Base-by-base conservation (phyloP, 2,329 filamentous ascomycete species). In the Claviceps arundinis region DNA sequence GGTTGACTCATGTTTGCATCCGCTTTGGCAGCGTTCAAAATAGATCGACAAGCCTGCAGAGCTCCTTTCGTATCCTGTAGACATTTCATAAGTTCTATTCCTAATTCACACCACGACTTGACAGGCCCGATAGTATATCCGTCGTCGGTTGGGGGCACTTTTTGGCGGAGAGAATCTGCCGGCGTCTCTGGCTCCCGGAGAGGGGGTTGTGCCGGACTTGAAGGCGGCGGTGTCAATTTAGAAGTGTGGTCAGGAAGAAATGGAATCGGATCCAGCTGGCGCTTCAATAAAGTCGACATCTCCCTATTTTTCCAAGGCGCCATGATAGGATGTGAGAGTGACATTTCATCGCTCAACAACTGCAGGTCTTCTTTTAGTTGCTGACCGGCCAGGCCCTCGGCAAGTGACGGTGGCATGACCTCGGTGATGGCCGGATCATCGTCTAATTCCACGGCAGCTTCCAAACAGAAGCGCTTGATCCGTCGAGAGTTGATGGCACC, bases 371-470 rank as follows among this genome's bases (percentile, higher is more conserved):
- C 65, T 56, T 78, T 82, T 48, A 85, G 63, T 59, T 83, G 77
- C 58, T 81, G 76, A 4, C 81, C 81, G 0, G 81, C 80, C 54
- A 82, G 74, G 0, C 73, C 78, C 59, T 85, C 81, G 43, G 80
- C 79, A 14, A 84, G 65, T 0, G 80, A 82, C 0, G 78, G 77
- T 0, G 81, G 81, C 37, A 81, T 75, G 13, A 84, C 75, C 55
- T 84, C 80, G 30, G 73, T 72, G 1, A 82, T 68, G 2, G 80
- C 73, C 0, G 81, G 81, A 57, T 85, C 81, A 59, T 85, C 81
- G 56, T 85, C 81, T 40, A 84, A 67, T 62, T 85, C 81, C 37
- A 85, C 77, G 5, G 81, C 81, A 37, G 81, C 78, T 60, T 85
- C 81, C 2, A 85, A 67, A 54, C 81, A 84, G 60, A 78, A 85